Base-by-base conservation (phyloP, 148 eudicot species). In the Silene uniflora region DNA sequence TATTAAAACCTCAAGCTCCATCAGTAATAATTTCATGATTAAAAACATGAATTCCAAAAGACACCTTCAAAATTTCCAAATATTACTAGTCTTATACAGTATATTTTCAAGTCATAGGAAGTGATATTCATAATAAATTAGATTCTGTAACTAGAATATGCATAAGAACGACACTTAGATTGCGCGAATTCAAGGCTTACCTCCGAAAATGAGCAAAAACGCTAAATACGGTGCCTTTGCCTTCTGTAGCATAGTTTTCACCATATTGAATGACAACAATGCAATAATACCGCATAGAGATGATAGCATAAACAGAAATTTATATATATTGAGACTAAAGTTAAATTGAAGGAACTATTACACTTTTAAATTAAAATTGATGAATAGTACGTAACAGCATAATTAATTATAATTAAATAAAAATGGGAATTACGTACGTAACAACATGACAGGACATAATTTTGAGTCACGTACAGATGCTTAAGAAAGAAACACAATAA, bases 261-360 rank as follows among this genome's bases (percentile, higher is more conserved):
- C n/a, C 32, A 47, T 69, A 69, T 4, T 69, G 18, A 23, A 69
- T 46, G 16, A 71, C 0, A 52, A 52, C 14, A 32, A 32, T 32
- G 35, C 35, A 32, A 0, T n/a, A n/a, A 62, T 62, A 27, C 32
- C 56, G 19, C 39, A 25, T 24, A 3, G 2, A 1, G 8, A 47
- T 46, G 17, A n/a, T n/a, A 39, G 32, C 72, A 69, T 22, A 67
- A 8, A 8, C 6, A 46, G 72, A 69, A 49, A 46, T 60, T n/a
- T 23, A 69, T 66, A 32, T 69, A 69, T 69, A 47, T 11, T 21
- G 1, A 12, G 6, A 27, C 10, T 69, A 47, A 69, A 69, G 73
- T 69, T 46, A 21, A 69, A 69, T 69, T 69, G 59, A 71, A 71
- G 73, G 22, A 25, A 67, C 52, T 17, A 62, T 25, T 62, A 62